Evolutionary conservation across 257 asterid species (phyloP).

Genomic region (Rubia yunnanensis): DNA sequence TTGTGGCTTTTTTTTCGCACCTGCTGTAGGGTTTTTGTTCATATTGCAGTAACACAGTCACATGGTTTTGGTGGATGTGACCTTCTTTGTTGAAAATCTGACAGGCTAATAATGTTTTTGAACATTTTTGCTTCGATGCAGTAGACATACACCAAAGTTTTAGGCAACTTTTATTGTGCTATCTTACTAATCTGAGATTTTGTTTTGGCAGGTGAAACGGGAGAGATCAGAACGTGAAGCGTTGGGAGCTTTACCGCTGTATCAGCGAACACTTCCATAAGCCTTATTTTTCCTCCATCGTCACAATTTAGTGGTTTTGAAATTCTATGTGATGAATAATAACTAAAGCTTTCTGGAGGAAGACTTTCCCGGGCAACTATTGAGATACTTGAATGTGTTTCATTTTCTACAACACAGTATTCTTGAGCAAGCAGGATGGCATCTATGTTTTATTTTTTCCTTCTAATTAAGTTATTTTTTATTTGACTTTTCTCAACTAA

Average conservation of each 20-base stretch:
- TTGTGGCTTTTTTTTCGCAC: background rate
- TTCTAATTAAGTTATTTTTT: background rate
- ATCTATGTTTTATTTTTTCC: background rate
- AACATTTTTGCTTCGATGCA: background rate
- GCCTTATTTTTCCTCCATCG: constrained; percentile 6
- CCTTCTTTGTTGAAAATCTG: background rate
- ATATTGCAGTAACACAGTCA: background rate
- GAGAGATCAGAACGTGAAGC: constrained; percentile 79
- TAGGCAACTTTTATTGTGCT: background rate
- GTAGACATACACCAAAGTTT: background rate
- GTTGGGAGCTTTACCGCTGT: constrained; percentile 73
- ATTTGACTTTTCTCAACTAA: background rate
- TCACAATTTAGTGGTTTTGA: background rate
- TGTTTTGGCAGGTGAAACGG: constrained; percentile 46
- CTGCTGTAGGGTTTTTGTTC: background rate
- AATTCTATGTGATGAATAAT: constrained; percentile 1
- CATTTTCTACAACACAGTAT: constrained; percentile 5
- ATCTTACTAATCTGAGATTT: background rate
- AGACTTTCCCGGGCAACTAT: background rate
- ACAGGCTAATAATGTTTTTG: background rate
- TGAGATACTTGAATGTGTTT: background rate
- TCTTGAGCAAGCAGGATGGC: background rate
- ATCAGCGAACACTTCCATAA: constrained; percentile 61
- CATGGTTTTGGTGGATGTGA: background rate
- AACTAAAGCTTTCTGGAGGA: background rate